Evolutionary conservation across 139 green algal genomes (phyloP), one percentile per base, ranked within the genome.

Genomic region (Ostreobium quekettii): DNA sequence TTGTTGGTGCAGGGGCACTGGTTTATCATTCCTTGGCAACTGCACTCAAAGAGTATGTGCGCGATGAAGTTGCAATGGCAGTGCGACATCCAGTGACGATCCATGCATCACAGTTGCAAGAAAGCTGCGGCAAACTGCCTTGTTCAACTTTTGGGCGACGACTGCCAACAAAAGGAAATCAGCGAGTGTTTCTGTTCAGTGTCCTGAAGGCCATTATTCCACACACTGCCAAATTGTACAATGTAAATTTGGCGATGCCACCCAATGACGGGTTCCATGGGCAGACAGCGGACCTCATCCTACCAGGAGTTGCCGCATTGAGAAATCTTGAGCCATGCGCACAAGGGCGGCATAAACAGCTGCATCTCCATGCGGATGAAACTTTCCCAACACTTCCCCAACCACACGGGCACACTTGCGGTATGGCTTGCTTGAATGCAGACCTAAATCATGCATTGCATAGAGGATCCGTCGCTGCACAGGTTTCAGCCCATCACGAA

Each of bases 311-410:
- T 79, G 48, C 3, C 80, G 71, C 84, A 95, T 89, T 24, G 70
- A 81, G 66, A 96, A 96, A 63, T 82, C 74, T 80, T 97, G 93
- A 1, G 93, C 93, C 76, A 99, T 78, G 19, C 95, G 83, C 60
- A 99, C 94, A 1, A 98, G 75, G 0, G 91, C 84, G 67, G 96
- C 90, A 67, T 98, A 98, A 29, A 98, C 91, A 1, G 90, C 84
- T 3, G 73, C 77, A 70, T 98, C 92, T 28, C 92, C 92, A 73
- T 98, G 92, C 0, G 94, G 94, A 74, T 99, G 94, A 71, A 91
- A 98, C 77, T 97, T 98, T 32, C 94, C 94, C 71, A 99, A 81
- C 66, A 98, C 93, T 76, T 99, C 94, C 24, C 94, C 94, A 31
- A 99, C 94, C 36, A 99, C 93, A 2, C 94, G 80, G 3, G 94